Conservation (phyloP, 179 eudicot species). For the Silene coronaria region DNA sequence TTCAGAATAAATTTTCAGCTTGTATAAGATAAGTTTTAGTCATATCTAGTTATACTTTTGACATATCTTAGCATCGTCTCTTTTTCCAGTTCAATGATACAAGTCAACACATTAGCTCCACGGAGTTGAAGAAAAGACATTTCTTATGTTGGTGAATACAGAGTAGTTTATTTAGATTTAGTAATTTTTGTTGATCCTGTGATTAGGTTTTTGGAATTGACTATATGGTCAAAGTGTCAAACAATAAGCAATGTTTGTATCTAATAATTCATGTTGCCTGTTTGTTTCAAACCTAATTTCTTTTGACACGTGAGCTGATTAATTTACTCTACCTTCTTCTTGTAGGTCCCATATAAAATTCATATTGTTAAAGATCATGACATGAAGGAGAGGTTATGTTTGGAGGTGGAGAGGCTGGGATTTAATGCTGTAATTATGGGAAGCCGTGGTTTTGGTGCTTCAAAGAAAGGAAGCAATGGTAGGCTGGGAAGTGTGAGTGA, state of each 20-base stretch:
- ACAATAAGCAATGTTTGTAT: not conserved
- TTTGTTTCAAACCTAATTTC: not conserved
- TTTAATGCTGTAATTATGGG: constrained; percentile 69
- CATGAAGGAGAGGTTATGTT: constrained; percentile 65
- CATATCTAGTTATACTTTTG: constrained; percentile 1
- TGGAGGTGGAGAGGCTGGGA: constrained; percentile 73
- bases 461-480: constrained; percentile 30
- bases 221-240: not conserved
- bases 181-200: not conserved
- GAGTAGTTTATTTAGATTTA: not conserved
- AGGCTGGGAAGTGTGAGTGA: constrained; percentile 51
- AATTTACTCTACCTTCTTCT: not conserved
- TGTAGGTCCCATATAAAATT: constrained; percentile 58
- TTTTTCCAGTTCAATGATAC: constrained; percentile 8
- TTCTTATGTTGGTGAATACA: not conserved
- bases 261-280: not conserved
- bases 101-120: not conserved
- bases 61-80: not conserved
- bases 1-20: not conserved
- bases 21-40: constrained; percentile 6
- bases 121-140: not conserved
- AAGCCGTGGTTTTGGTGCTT: constrained; percentile 50
- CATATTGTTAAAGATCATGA: constrained; percentile 79
- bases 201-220: not conserved
- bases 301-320: constrained; percentile 1